Conservation (phyloP, 228 moss, liverwort and hornwort genomes). For the Sphagnum fallax region DNA sequence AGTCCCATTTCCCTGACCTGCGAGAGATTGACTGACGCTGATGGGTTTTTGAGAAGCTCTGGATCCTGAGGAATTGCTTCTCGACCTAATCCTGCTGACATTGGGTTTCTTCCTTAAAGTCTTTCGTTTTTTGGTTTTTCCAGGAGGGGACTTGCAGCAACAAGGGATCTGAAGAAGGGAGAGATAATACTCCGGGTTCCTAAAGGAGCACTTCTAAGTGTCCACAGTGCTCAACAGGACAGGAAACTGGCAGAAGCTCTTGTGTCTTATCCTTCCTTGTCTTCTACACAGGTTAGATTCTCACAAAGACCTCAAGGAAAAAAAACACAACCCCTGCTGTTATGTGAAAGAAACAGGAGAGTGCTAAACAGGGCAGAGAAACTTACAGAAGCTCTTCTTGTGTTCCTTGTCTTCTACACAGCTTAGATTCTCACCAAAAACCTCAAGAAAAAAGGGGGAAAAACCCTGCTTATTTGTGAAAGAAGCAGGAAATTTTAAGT, state of each 20-base stretch:
- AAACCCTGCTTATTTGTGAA: conserved; percentile 70
- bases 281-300: conserved; percentile 62
- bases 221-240: conserved; percentile 59
- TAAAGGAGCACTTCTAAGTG: conserved; percentile 72
- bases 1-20: too few relatives aligned
- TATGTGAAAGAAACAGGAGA: too few relatives aligned
- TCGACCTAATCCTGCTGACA: too few relatives aligned
- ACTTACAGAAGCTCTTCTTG: too few relatives aligned
- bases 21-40: background rate
- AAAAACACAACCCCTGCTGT: too few relatives aligned
- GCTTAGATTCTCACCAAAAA: background rate
- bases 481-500: conserved; percentile 59
- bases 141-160: conserved; percentile 87
- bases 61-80: too few relatives aligned
- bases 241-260: conserved; percentile 48
- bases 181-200: conserved; percentile 81
- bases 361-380: too few relatives aligned
- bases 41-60: background rate
- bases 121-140: background rate
- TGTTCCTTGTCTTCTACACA: too few relatives aligned
- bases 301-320: background rate
- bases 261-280: conserved; percentile 33
- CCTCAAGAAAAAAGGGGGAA: conserved; percentile 42
- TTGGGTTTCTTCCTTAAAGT: too few relatives aligned
- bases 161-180: conserved; percentile 59